A percentile compares a stretch with the other conserved stretches of the same genome.
Evolutionary conservation across 768 basidiomycete genomes (phyloP).

Genomic region (Mycena galopus): DNA sequence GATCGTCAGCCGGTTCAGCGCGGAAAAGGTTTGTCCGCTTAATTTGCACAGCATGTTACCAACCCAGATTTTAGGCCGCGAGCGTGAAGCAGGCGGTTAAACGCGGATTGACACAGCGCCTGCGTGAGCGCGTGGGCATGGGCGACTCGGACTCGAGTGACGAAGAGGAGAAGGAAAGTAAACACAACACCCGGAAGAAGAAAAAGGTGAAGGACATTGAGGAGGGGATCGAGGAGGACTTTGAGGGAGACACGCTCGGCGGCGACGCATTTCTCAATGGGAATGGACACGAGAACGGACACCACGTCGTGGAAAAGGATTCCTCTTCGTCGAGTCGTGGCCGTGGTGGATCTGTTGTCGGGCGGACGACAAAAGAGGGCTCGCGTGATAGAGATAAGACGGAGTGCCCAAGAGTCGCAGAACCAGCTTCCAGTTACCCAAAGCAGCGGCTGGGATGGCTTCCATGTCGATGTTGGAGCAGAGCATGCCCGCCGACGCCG

Average conservation of each 20-base stretch:
- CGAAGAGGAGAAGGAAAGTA: slow-evolving; percentile 50
- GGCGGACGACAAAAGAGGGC: slow-evolving; percentile 22
- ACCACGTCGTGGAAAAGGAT: slow-evolving; percentile 11
- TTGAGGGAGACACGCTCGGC: slow-evolving; percentile 32
- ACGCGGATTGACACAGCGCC: slow-evolving; percentile 81
- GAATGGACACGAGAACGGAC: neutral
- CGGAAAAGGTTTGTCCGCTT: slow-evolving; percentile 60
- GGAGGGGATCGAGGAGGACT: slow-evolving; percentile 34
- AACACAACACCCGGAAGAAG: slow-evolving; percentile 33
- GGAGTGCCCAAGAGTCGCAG: slow-evolving; percentile 45
- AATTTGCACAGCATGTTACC: neutral
- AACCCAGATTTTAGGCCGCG: slow-evolving; percentile 57
- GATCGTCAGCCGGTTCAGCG: slow-evolving; percentile 84
- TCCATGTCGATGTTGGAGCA: slow-evolving; percentile 74
- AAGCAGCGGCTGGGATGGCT: slow-evolving; percentile 55
- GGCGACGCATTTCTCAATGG: neutral
- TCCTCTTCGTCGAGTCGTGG: slow-evolving; percentile 31
- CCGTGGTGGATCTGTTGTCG: slow-evolving; percentile 23
- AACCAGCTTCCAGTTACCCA: slow-evolving; percentile 57
- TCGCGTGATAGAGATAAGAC: slow-evolving; percentile 19
- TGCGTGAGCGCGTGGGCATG: slow-evolving; percentile 82
- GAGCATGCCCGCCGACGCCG: slow-evolving; percentile 90
- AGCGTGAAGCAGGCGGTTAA: slow-evolving; percentile 89
- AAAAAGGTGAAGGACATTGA: slow-evolving; percentile 37
- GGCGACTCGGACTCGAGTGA: slow-evolving; percentile 71